Conservation (phyloP, 2,329 filamentous ascomycete genomes). For the Pestalotiopsis fici region DNA sequence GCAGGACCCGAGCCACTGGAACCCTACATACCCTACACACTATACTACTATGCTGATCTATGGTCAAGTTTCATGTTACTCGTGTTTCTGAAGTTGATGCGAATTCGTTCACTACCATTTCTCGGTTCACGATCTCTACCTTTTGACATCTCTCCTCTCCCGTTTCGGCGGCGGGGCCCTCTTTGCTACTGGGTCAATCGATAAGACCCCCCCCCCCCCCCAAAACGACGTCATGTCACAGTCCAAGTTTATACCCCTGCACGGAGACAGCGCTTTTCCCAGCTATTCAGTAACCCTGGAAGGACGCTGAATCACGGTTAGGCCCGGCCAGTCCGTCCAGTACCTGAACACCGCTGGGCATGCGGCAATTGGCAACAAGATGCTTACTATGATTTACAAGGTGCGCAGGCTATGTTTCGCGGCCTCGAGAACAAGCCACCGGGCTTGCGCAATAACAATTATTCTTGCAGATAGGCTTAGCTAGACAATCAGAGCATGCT, state of each 20-base stretch:
- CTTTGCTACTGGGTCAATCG: not conserved
- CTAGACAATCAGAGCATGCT: no score
- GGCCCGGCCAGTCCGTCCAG: not conserved
- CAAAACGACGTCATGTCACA: not conserved
- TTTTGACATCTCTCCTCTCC: not conserved
- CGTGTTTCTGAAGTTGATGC: not conserved
- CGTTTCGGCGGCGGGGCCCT: not conserved
- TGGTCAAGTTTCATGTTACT: not conserved
- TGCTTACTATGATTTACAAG: no score
- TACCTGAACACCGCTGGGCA: not conserved
- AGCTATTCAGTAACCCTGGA: not conserved
- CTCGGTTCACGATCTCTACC: not conserved
- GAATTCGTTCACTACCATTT: not conserved
- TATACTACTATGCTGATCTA: constrained; percentile 1
- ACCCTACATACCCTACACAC: no score
- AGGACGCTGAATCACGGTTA: not conserved
- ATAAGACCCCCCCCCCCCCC: not conserved
- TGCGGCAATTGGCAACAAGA: not conserved
- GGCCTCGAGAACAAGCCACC: no score
- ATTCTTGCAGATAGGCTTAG: no score
- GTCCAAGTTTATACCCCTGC: not conserved
- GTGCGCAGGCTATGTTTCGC: no score
- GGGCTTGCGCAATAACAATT: no score
- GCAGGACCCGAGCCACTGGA: not conserved
- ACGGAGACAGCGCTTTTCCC: not conserved